Evolutionary conservation across 345 rosid species (phyloP), one percentile per base, ranked within the genome.

Genomic region (Anastatica hierochuntica): DNA sequence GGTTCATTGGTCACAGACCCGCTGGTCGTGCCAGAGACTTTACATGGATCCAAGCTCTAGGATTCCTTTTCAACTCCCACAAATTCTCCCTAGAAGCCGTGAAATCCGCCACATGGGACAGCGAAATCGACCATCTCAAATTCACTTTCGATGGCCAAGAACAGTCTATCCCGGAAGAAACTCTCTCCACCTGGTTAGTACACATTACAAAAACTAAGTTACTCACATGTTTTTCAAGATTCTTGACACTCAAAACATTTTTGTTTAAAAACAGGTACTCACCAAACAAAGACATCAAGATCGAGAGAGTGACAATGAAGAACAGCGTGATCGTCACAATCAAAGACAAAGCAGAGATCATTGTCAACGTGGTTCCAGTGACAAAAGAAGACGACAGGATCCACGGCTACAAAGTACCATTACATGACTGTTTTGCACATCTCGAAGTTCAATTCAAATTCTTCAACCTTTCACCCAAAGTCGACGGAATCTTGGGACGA

Each of bases 401-500:
- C 40, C 84, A 77, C 31, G 77, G 58, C 57, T 84, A 79, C 65
- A 79, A 76, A 42, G 61, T 84, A 15, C 85, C 87, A 15, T 57
- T 69, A 10, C 18, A 78, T 14, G 76, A 84, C 45, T 79, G 85
- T 46, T 79, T 87, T 46, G 82, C 77, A 23, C 90, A 84, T 74
- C 65, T 81, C 37, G 83, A 84, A 38, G 78, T 76, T 13, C 85
- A 84, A 6, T 81, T 81, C 65, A 74, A 69, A 48, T 81, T 84
- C 78, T 67, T 46, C 3, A 62, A 76, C 62, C 63, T 82, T 7
- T 84, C 88, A 36, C 57, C 85, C 1, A 68, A 74, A 16, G 77
- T 84, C 17, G 81, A 87, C 8, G 85, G 88, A 53, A 82, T 77
- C 43, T 71, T 84, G 29, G 94, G 90, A 33, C 68, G 79, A 60